Evolutionary conservation across 306 rosid species (phyloP).

Genomic region (Quercus alba): DNA sequence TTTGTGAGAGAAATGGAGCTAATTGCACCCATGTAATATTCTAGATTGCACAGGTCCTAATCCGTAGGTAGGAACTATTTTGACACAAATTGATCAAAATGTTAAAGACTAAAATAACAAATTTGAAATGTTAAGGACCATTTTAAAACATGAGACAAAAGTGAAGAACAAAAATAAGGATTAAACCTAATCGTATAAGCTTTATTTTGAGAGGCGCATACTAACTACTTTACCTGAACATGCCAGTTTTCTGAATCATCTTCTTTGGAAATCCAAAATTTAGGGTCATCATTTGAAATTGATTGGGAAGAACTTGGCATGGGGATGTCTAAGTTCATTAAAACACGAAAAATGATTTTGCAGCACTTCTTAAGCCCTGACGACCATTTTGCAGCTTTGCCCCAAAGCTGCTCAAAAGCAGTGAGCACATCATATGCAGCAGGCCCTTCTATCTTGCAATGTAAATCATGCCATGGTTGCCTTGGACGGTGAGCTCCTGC

Average conservation of each 20-base stretch:
- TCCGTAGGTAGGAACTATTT: too few species aligned
- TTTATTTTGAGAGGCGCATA: constrained; percentile 7
- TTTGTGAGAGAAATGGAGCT: too few species aligned
- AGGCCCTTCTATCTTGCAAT: constrained; percentile 95
- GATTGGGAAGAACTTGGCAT: constrained; percentile 71
- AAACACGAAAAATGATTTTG: constrained; percentile 79
- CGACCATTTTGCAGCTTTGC: constrained; percentile 79
- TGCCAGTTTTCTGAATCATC: constrained; percentile 75
- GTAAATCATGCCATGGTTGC: constrained; percentile 97
- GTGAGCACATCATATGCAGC: constrained; percentile 91
- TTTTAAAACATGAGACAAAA: too few species aligned
- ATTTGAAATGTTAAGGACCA: too few species aligned
- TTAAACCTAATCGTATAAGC: not conserved
- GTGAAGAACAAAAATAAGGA: too few species aligned
- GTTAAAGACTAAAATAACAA: too few species aligned
- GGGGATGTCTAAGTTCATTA: constrained; percentile 79
- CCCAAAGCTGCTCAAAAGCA: constrained; percentile 98
- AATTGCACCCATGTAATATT: too few species aligned
- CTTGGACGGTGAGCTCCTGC: constrained; percentile 76
- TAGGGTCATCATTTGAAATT: constrained; percentile 44
- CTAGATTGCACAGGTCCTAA: too few species aligned
- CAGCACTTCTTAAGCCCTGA: constrained; percentile 55
- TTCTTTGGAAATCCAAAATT: constrained; percentile 67
- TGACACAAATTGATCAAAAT: too few species aligned
- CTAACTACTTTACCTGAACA: constrained; percentile 62